phyloP scores from a whole-genome alignment of 441 rosid species.

The Kokia cookei region DNA sequence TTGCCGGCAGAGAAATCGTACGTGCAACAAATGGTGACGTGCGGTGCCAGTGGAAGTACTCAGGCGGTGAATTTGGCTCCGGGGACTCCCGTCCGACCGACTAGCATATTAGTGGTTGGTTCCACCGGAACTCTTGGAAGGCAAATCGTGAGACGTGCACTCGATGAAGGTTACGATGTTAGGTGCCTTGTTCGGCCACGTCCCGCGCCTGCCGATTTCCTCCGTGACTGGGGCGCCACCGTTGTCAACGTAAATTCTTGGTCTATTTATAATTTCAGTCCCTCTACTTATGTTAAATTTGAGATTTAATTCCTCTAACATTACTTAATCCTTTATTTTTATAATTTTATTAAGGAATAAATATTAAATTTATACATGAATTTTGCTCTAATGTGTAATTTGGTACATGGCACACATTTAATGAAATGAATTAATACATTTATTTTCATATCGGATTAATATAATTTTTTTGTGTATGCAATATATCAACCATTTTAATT shows the following conservation, averaged over 20 bases:
- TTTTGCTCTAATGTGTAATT: no score
- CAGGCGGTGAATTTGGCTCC: slow-evolving; percentile 60
- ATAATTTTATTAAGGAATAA: no score
- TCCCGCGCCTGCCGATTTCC: slow-evolving; percentile 88
- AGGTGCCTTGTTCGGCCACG: slow-evolving; percentile 88
- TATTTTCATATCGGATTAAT: no score
- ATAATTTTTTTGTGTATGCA: no score
- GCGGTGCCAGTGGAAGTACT: slow-evolving; percentile 35
- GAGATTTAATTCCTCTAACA: no score
- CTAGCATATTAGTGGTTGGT: slow-evolving; percentile 81
- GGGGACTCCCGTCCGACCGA: slow-evolving; percentile 68
- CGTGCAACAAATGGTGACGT: slow-evolving; percentile 21
- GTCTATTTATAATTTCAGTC: no score
- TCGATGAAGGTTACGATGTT: slow-evolving; percentile 92
- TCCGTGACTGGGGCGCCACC: slow-evolving; percentile 98
- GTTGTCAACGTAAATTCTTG: slow-evolving; percentile 63
- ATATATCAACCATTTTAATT: no score
- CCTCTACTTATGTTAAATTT: no score
- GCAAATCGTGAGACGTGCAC: slow-evolving; percentile 79
- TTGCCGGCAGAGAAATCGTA: slow-evolving; percentile 18
- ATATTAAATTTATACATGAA: no score
- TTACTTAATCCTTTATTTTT: no score
- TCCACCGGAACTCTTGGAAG: slow-evolving; percentile 87
- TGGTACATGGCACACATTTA: no score
- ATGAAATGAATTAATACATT: no score